These are phyloP conservation scores for Cyphellophora attinorum DNA, from an alignment of 2,329 filamentous ascomycete species.

Conservation along the genomic window DNA sequence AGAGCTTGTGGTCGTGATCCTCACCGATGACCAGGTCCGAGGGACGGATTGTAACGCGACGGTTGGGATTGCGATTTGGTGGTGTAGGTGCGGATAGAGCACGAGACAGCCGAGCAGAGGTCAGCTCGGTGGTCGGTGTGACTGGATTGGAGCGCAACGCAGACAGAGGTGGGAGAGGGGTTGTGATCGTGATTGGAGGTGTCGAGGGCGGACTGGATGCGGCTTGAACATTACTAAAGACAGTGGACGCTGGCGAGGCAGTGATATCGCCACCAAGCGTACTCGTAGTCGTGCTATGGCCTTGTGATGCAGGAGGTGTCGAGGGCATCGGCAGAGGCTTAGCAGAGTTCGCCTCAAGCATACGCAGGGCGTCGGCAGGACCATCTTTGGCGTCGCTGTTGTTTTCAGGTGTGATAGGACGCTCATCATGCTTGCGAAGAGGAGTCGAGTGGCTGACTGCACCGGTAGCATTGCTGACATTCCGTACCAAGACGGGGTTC, in stretches of 20 bases:
- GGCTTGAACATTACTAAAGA: neutral
- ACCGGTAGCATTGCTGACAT: slow-evolving; percentile 2
- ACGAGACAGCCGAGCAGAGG: slow-evolving; percentile 11
- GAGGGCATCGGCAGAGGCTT: too few relatives aligned
- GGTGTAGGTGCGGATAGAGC: slow-evolving; percentile 15
- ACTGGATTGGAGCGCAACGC: slow-evolving; percentile 15
- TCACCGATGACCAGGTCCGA: slow-evolving; percentile 15
- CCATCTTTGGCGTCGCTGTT: too few relatives aligned
- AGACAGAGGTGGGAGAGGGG: neutral
- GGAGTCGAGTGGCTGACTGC: too few relatives aligned
- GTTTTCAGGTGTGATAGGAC: too few relatives aligned
- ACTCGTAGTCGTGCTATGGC: neutral
- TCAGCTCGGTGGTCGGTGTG: slow-evolving; percentile 4
- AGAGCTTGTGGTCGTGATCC: slow-evolving; percentile 9
- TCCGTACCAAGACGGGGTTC: slow-evolving; percentile 14
- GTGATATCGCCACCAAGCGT: neutral
- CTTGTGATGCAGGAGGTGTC: too few relatives aligned
- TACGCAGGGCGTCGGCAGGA: too few relatives aligned
- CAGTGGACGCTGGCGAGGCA: neutral
- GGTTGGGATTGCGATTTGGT: slow-evolving; percentile 9
- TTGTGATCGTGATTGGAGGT: too few relatives aligned
- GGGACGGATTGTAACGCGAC: slow-evolving; percentile 18
- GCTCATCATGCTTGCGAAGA: too few relatives aligned
- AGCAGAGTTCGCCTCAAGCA: too few relatives aligned
- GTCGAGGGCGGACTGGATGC: too few relatives aligned